Evolutionary conservation across 192 early-diverging fungal species (phyloP), one percentile per base, ranked within the genome.

Genomic region (Mortierella alpina): DNA sequence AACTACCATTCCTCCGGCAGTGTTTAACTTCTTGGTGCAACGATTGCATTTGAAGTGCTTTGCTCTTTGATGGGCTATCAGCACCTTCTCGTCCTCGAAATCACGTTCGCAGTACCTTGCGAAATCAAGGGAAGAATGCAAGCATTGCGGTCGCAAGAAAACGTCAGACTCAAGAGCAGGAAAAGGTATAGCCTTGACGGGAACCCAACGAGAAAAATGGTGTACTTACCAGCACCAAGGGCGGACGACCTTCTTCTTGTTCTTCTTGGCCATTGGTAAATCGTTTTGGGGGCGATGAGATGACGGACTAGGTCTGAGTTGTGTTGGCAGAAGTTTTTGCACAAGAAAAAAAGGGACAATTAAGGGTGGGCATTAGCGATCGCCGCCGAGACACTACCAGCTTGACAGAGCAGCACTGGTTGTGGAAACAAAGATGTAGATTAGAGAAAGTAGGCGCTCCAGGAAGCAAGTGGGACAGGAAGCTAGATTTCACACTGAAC

Each of bases 51-150:
- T 96, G 87, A 97, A 97, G 75, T 99, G 97, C 82, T 94, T 95
- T 44, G 94, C 93, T 82, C 90, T 91, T 79, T 98, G 97, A 83
- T 99, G 97, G 65, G 95, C 89, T 42, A 99, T 90, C 56, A 99
- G 86, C 9, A 96, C 92, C 71, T 95, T 96, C 66, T 97, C 96
- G 82, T 97, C 96, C 63, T 97, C 95, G 80, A 99, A 99, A 66
- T 96, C 94, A 61, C 94, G 88, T 62, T 97, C 95, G 82, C 97
- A 99, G 83, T 99, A 97, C 97, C 91, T 90, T 63, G n/a, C 20
- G 31, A 31, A 53, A 18, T 14, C 46, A 49, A 11, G n/a, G 9
- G 0, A 49, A 70, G 23, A 44, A 64, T 44, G 12, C 31, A 31
- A 31, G 31, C 31, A 31, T 31, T 31, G 31, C 31, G 31, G 31